These are phyloP conservation scores for Smallanthus sonchifolius DNA, from an alignment of 129 eudicot genomes.

Conservation along the genomic window DNA sequence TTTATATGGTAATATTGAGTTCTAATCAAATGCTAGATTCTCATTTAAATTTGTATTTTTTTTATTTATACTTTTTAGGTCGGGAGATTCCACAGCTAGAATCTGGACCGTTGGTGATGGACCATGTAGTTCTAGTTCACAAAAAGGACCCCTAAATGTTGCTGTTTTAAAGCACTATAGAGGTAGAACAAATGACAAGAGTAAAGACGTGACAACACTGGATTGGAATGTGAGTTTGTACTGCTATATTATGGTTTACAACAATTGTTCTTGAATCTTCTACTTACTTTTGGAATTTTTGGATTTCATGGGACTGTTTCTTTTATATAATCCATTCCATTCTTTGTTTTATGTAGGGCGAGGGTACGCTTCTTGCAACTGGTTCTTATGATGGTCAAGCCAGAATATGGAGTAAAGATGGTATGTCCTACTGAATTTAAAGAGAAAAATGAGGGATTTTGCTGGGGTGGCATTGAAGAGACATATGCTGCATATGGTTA, in stretches of 20 bases:
- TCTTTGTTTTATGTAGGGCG: conserved; percentile 46
- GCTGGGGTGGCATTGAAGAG: background rate
- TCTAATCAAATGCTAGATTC: background rate
- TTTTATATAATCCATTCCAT: background rate
- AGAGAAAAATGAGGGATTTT: background rate
- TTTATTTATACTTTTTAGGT: conserved; percentile 29
- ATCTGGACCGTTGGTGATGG: conserved; percentile 84
- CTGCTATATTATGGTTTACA: background rate
- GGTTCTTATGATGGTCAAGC: conserved; percentile 99
- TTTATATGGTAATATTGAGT: background rate
- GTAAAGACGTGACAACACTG: conserved; percentile 93
- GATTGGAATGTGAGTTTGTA: conserved; percentile 90
- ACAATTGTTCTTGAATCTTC: background rate
- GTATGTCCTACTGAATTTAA: conserved; percentile 28
- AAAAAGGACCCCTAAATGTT: conserved; percentile 44
- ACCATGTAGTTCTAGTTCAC: conserved; percentile 51
- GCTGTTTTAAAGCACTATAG: conserved; percentile 64
- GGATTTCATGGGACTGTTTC: background rate
- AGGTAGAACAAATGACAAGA: conserved; percentile 75
- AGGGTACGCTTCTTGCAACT: conserved; percentile 91
- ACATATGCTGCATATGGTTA: background rate
- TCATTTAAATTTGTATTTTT: background rate
- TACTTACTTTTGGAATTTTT: background rate
- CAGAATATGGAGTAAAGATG: conserved; percentile 89
- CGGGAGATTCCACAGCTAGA: conserved; percentile 94